Evolutionary conservation across 768 basidiomycete species (phyloP), one percentile per base, ranked within the genome.

Genomic region (Sutorius australiensis): DNA sequence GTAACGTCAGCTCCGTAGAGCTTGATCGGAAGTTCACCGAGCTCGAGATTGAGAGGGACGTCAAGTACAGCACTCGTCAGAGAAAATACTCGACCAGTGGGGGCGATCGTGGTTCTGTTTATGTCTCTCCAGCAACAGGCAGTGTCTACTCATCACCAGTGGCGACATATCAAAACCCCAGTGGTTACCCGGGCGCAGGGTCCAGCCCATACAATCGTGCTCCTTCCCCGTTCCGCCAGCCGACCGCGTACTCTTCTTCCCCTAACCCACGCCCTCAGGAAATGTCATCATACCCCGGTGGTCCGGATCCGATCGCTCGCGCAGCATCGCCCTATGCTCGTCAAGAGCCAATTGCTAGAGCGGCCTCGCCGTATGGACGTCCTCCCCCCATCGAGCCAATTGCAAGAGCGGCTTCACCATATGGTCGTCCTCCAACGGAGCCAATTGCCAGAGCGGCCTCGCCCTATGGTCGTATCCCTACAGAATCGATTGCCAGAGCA

Each of bases 211-310:
- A 65, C 67, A 54, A 63, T 65, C 62, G 76, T 51, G 66, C 75
- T 16, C 32, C 62, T 31, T 68, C 73, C 19, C 67, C 74, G 6
- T 75, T 68, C 49, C 64, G 69, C 34, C 67, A 48, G 39, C 58
- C 58, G 34, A 47, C 71, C 12, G 60, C 67, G 6, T 76, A 75
- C 58, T 24, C 57, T 21, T 59, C 36, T 21, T 82, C 81, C 17
- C 83, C 82, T 13, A 79, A 78, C 57, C 62, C 76, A 56, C 77
- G 78, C 16, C 65, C 80, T 38, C 70, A 72, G 14, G 79, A 82
- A 32, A 61, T 79, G 67, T 60, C 70, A 36, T 63, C 65, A 50
- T 75, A 79, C 34, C 70, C 75, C 32, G 66, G 69, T 19, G 72
- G 68, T 3, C 67, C 68, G 2, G 68, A 70, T 42, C 68, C 68